These are phyloP conservation scores for Corymbia calophylla DNA, from an alignment of 441 rosid genomes.

Conservation along the genomic window DNA sequence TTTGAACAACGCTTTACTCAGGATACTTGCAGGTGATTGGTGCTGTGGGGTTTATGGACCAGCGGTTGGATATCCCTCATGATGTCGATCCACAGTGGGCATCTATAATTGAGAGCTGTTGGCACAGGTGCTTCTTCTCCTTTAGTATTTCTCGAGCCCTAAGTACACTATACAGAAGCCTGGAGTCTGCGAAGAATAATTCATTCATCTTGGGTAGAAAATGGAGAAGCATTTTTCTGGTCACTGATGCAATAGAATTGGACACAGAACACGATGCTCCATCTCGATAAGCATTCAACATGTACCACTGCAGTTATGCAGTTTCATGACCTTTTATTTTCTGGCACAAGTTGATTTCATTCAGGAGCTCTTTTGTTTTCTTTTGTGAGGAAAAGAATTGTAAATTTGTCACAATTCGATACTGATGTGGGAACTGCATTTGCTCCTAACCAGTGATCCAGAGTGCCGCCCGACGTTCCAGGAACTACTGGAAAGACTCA, in stretches of 20 bases:
- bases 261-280: neutral
- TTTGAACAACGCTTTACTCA: constrained; percentile 15
- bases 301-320: neutral
- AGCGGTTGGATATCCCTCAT: constrained; percentile 72
- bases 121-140: constrained; percentile 56
- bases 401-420: neutral
- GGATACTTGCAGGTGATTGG: constrained; percentile 75
- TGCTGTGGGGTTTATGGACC: constrained; percentile 96
- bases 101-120: constrained; percentile 81
- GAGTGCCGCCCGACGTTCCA: constrained; percentile 72
- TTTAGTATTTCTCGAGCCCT: neutral
- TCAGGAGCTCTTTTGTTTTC: neutral
- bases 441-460: constrained; percentile 50
- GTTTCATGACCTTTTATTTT: neutral
- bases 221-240: neutral
- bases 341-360: neutral
- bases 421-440: constrained; percentile 8
- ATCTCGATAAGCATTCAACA: neutral
- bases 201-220: neutral
- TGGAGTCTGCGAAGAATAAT: neutral
- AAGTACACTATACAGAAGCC: neutral
- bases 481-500: constrained; percentile 74
- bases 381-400: neutral
- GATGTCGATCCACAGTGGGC: constrained; percentile 79
- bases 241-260: neutral